A percentile compares a stretch with the other conserved stretches of the same genome.
Conservation (phyloP, 352 stramenopile species). For the Phytophthora fragariae region DNA sequence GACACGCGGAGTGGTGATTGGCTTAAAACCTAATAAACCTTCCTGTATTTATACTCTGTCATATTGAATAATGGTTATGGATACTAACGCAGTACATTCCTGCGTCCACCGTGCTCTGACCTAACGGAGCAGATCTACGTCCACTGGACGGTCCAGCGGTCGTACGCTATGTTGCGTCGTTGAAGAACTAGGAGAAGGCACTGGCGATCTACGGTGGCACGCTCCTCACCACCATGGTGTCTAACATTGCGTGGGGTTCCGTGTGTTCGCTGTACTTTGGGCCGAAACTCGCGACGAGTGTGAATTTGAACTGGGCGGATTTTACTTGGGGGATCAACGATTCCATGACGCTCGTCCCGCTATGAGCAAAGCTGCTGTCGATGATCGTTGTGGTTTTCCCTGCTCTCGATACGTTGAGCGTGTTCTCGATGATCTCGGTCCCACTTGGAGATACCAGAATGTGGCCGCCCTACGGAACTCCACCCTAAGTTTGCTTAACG, state of each 20-base stretch:
- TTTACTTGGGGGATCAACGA: slow-evolving; percentile 86
- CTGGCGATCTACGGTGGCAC: slow-evolving; percentile 76
- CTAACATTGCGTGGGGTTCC: slow-evolving; percentile 88
- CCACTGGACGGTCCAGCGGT: slow-evolving; percentile 50
- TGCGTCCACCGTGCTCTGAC: slow-evolving; percentile 58
- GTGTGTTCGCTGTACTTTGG: slow-evolving; percentile 90
- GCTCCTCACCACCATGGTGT: slow-evolving; percentile 82
- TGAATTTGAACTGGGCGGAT: slow-evolving; percentile 93
- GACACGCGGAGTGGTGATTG: background rate
- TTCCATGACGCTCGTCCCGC: slow-evolving; percentile 49
- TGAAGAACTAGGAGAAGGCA: slow-evolving; percentile 71
- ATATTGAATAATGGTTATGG: too few relatives aligned
- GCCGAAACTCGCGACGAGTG: slow-evolving; percentile 71
- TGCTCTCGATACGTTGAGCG: slow-evolving; percentile 89
- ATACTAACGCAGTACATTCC: too few relatives aligned
- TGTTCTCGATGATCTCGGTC: slow-evolving; percentile 93
- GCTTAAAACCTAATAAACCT: background rate
- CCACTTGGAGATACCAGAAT: slow-evolving; percentile 88
- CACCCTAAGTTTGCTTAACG: too few relatives aligned
- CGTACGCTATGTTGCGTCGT: slow-evolving; percentile 85
- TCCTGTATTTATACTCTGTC: too few relatives aligned
- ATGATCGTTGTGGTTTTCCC: slow-evolving; percentile 91
- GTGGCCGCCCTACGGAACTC: slow-evolving; percentile 46
- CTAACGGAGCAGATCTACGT: slow-evolving; percentile 91
- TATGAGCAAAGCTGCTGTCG: slow-evolving; percentile 71